A percentile compares a stretch with the other conserved stretches of the same genome.
phyloP scores from a whole-genome alignment of 2,329 filamentous ascomycete genomes.

The Onygenales sp. region DNA sequence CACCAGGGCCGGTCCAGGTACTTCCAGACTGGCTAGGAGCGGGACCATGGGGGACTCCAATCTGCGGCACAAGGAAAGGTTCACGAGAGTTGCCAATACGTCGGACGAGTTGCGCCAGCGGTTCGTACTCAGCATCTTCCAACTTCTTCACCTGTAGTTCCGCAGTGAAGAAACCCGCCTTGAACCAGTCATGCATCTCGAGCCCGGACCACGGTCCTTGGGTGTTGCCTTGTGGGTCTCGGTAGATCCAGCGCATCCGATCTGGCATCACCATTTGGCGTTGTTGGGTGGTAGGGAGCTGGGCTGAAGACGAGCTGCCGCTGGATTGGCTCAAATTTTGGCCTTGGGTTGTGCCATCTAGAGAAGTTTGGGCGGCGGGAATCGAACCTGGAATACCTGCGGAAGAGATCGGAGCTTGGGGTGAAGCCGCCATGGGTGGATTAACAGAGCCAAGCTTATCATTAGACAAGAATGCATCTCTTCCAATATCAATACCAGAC shows the following conservation, averaged over 20 bases:
- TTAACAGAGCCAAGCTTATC: conserved; percentile 23
- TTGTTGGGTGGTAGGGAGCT: conserved; percentile 59
- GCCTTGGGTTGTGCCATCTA: conserved; percentile 22
- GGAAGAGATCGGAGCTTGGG: conserved; percentile 28
- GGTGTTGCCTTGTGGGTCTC: conserved; percentile 82
- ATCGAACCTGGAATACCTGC: conserved; percentile 19
- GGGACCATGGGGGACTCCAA: conserved; percentile 83
- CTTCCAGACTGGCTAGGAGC: conserved; percentile 43
- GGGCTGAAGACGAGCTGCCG: conserved; percentile 49
- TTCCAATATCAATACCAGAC: conserved; percentile 6
- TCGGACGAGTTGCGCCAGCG: conserved; percentile 84
- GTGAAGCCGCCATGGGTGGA: conserved; percentile 22
- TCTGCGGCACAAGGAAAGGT: conserved; percentile 94
- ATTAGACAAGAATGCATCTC: conserved; percentile 19
- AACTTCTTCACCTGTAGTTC: conserved; percentile 91
- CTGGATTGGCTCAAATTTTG: conserved; percentile 26
- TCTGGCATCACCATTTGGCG: conserved; percentile 99
- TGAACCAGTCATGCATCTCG: conserved; percentile 99
- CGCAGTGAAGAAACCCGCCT: conserved; percentile 92
- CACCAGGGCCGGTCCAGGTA: conserved; percentile 42
- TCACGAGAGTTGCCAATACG: conserved; percentile 96
- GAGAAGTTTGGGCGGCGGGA: conserved; percentile 19
- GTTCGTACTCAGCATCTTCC: conserved; percentile 90
- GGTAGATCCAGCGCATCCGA: conserved; percentile 96
- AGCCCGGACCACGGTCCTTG: conserved; percentile 93